A percentile compares a stretch with the other conserved stretches of the same genome.
Conservation (phyloP, 257 asterid species). For the Capsicum chinense region DNA sequence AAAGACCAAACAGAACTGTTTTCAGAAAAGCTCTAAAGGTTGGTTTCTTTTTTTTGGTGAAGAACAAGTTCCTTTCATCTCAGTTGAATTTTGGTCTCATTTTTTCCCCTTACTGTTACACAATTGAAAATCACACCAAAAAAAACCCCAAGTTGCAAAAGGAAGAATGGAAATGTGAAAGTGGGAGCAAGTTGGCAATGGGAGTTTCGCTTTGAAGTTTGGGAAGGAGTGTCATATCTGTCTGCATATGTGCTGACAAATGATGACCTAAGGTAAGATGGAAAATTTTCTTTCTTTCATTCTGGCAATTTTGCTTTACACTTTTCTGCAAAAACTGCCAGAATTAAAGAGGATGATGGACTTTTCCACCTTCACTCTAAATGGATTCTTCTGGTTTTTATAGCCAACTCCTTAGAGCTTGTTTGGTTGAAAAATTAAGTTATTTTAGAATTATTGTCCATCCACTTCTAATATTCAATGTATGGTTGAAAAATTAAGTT, state of each 20-base stretch:
- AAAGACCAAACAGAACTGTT: too few relatives aligned
- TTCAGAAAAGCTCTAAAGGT: too few relatives aligned
- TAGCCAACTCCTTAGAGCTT: background rate
- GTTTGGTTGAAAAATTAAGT: too few relatives aligned
- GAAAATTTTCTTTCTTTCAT: background rate
- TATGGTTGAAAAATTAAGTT: too few relatives aligned
- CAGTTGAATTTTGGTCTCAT: too few relatives aligned
- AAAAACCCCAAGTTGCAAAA: background rate
- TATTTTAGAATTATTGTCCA: too few relatives aligned
- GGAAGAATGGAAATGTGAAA: background rate
- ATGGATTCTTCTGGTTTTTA: background rate
- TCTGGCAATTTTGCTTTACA: slow-evolving; percentile 8
- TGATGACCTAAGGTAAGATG: background rate
- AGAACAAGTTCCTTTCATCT: too few relatives aligned
- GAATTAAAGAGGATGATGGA: background rate
- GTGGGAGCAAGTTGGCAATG: slow-evolving; percentile 21
- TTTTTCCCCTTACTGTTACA: too few relatives aligned
- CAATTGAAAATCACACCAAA: too few relatives aligned
- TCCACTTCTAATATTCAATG: too few relatives aligned
- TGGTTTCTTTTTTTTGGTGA: too few relatives aligned
- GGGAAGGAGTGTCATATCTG: background rate
- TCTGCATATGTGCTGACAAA: background rate
- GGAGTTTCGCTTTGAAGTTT: background rate
- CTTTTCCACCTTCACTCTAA: background rate
- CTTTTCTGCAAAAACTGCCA: background rate